phyloP scores from a whole-genome alignment of 345 rosid species.

The Clarkia xantiana region DNA sequence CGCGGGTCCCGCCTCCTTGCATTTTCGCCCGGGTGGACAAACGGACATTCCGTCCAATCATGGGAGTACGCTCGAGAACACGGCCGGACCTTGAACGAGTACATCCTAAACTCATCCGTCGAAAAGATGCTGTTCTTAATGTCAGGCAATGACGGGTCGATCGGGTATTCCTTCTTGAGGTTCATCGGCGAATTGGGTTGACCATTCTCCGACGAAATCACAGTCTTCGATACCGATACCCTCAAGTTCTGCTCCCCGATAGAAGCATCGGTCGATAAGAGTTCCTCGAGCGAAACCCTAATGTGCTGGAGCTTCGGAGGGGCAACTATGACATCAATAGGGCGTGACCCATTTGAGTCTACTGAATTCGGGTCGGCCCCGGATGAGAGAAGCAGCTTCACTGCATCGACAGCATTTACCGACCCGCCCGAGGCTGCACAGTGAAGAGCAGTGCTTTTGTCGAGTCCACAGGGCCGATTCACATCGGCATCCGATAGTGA shows the following conservation, averaged over 20 bases:
- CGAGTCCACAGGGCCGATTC: conserved; percentile 50
- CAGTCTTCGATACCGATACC: conserved; percentile 21
- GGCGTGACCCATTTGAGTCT: conserved; percentile 50
- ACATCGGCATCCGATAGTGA: conserved; percentile 62
- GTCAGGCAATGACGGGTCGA: conserved; percentile 90
- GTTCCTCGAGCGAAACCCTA: conserved; percentile 50
- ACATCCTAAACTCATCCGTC: conserved; percentile 92
- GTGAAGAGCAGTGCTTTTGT: conserved; percentile 73
- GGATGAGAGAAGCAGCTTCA: conserved; percentile 60
- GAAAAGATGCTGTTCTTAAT: conserved; percentile 89
- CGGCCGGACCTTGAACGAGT: conserved; percentile 85
- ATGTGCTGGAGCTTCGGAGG: conserved; percentile 52
- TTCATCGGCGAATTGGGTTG: conserved; percentile 16
- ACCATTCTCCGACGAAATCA: conserved; percentile 16
- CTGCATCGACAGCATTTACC: conserved; percentile 54
- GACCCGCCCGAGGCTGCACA: conserved; percentile 96
- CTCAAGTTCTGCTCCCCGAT: conserved; percentile 27
- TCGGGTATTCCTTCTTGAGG: conserved; percentile 78
- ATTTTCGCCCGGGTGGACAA: conserved; percentile 94
- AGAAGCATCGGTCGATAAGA: conserved; percentile 40
- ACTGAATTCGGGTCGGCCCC: conserved; percentile 59
- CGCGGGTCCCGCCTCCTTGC: conserved; percentile 96
- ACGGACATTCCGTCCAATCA: conserved; percentile 98
- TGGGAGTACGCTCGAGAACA: conserved; percentile 96
- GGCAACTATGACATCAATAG: conserved; percentile 71